Base-by-base conservation (phyloP, 257 asterid genomes). In the Ocimum tenuiflorum region DNA sequence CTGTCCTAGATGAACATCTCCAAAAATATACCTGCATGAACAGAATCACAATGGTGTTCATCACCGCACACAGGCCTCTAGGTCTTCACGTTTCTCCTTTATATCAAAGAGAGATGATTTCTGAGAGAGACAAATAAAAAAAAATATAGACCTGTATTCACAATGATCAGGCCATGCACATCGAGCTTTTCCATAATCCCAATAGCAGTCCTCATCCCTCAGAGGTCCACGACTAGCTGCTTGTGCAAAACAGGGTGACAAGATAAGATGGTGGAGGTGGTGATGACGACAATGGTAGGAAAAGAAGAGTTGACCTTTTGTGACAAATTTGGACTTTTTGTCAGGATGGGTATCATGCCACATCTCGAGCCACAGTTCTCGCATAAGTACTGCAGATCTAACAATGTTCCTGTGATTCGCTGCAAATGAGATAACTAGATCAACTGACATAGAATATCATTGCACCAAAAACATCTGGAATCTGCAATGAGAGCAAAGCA, bases 171-270 rank as follows among this genome's bases (percentile, higher is more conserved):
- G 74, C 97, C 96, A 89, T 67, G 97, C 97, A 62, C 99, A 92
- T 54, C 99, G 86, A 59, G 99, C 99, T 80, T 87, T 92, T 62
- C 97, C 99, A 46, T 92, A 92, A 77, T 92, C 99, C 99, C 99
- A 89, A 62, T 89, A 89, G 87, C 99, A 92, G 78, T 92, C 99
- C 43, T 86, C 99, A 53, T 89, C 88, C 79, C 99, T 82, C 77
- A 92, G 80, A 69, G 99, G 99, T 71, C 97, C 99, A 56, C 99
- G 97, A 63, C 77, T 83, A 60, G 85, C 98, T 91, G 72, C 70
- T 52, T 52, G 63, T 18, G 57, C 36, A 53, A 65, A 46, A 20
- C 27, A 69, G 36, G 27, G 29, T 5, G 47, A 62, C 3, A 24
- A 29, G 61, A 27, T 66, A 35, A 41, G 57, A 61, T 69, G 66